Percentiles rank a stretch among this genome's conserved stretches.
phyloP scores from a whole-genome alignment of 2,329 filamentous ascomycete genomes.

The Aschersonia sp. region DNA sequence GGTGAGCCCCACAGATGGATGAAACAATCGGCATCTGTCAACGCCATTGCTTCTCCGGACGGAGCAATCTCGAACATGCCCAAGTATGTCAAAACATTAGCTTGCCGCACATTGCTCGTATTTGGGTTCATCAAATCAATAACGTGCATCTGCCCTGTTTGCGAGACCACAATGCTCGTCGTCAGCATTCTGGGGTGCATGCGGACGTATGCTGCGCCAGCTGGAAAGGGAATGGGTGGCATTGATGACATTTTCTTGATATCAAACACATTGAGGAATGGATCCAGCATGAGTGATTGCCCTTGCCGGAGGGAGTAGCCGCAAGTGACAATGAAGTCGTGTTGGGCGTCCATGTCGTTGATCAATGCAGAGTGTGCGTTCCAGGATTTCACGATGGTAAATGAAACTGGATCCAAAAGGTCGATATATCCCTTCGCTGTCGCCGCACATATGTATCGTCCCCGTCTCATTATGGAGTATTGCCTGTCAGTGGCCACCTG shows the following conservation, averaged over 20 bases:
- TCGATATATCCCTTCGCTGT: slow-evolving; percentile 72
- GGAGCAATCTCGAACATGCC: slow-evolving; percentile 74
- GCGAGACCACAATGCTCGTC: slow-evolving; percentile 84
- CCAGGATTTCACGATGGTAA: slow-evolving; percentile 73
- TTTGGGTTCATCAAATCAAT: slow-evolving; percentile 92
- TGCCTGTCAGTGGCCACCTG: slow-evolving; percentile 44
- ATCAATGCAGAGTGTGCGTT: slow-evolving; percentile 78
- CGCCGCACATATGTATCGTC: slow-evolving; percentile 82
- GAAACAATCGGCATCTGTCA: slow-evolving; percentile 64
- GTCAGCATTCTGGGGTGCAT: slow-evolving; percentile 95
- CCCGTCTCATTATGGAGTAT: slow-evolving; percentile 86
- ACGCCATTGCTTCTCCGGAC: slow-evolving; percentile 71
- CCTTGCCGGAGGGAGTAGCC: slow-evolving; percentile 74
- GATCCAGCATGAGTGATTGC: slow-evolving; percentile 67
- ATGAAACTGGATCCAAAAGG: slow-evolving; percentile 66
- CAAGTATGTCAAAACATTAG: slow-evolving; percentile 61
- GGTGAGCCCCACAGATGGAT: slow-evolving; percentile 84
- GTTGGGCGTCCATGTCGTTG: slow-evolving; percentile 94
- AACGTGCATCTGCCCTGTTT: slow-evolving; percentile 85
- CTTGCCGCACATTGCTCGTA: slow-evolving; percentile 70
- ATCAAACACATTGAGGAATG: slow-evolving; percentile 90
- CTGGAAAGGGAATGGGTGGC: slow-evolving; percentile 81
- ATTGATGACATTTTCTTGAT: slow-evolving; percentile 80
- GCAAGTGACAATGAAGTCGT: slow-evolving; percentile 90
- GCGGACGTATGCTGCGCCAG: slow-evolving; percentile 83